Conservation (phyloP, 177 flowering plant genomes). For the Vitis hybrid region DNA sequence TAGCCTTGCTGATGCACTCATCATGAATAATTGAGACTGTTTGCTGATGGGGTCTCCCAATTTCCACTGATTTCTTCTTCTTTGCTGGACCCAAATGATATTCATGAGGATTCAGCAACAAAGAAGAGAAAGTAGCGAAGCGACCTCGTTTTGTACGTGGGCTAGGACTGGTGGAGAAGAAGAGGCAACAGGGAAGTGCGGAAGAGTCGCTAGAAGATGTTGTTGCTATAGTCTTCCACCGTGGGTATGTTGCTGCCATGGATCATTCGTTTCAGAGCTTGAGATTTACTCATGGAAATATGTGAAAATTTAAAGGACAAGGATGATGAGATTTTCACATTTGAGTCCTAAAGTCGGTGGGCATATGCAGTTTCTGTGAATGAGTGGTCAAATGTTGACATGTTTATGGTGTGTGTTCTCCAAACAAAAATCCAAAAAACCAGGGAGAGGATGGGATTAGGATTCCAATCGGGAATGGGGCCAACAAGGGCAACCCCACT, state of each 20-base stretch:
- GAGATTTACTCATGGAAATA: too few relatives aligned
- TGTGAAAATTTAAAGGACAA: too few relatives aligned
- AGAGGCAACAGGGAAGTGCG: background rate
- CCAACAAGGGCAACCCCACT: too few relatives aligned
- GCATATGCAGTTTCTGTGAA: too few relatives aligned
- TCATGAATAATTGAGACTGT: background rate
- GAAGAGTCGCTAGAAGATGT: background rate
- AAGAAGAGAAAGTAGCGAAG: background rate
- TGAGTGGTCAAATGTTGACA: too few relatives aligned
- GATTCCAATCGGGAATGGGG: too few relatives aligned
- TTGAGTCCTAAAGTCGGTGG: too few relatives aligned
- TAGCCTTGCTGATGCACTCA: background rate
- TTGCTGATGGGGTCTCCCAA: background rate
- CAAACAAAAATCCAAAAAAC: too few relatives aligned
- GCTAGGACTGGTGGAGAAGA: background rate
- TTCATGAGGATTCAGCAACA: too few relatives aligned
- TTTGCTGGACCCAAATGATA: background rate
- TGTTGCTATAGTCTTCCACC: background rate
- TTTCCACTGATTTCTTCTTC: background rate
- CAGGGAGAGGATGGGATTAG: too few relatives aligned
- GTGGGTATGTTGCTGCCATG: constrained; percentile 10
- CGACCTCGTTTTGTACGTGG: background rate
- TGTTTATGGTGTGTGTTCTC: too few relatives aligned
- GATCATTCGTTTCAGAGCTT: background rate
- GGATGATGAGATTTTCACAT: too few relatives aligned